A percentile compares a stretch with the other conserved stretches of the same genome.
Evolutionary conservation across 1,139 yeast species (phyloP).

Genomic region (Meyerozyma smithsonii): DNA sequence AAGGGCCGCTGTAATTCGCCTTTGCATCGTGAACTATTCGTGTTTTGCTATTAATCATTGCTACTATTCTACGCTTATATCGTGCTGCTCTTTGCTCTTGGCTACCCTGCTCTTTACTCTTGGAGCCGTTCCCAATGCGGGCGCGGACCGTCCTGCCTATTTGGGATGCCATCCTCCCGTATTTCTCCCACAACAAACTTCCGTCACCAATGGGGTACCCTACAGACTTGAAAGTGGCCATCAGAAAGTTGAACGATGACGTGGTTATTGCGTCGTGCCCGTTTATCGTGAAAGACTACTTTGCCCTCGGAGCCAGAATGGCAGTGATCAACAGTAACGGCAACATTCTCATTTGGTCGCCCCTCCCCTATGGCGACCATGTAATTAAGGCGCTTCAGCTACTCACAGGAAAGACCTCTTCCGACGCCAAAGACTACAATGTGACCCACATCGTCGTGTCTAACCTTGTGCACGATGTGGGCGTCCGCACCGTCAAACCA

Average conservation of each 20-base stretch:
- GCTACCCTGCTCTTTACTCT: no score
- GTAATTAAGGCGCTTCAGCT: slow-evolving; percentile 35
- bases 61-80: no score
- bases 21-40: no score
- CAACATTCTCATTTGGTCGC: slow-evolving; percentile 51
- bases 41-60: no score
- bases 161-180: no score
- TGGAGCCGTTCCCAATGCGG: no score
- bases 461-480: slow-evolving; percentile 9
- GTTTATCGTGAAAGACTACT: slow-evolving; percentile 33
- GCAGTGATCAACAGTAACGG: slow-evolving; percentile 39
- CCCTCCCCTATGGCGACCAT: slow-evolving; percentile 53
- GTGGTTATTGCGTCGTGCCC: slow-evolving; percentile 48
- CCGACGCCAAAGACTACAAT: slow-evolving; percentile 1
- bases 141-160: no score
- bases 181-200: no score
- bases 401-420: slow-evolving; percentile 19
- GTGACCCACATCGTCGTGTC: slow-evolving; percentile 7
- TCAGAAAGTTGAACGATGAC: slow-evolving; percentile 41
- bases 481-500: slow-evolving; percentile 4
- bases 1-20: no score
- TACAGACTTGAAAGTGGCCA: slow-evolving; percentile 28
- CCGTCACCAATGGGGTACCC: slow-evolving; percentile 34
- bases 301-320: slow-evolving; percentile 61
- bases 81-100: no score